Percentiles rank a stretch among this genome's conserved stretches.
phyloP scores from a whole-genome alignment of 2,329 filamentous ascomycete species.

The Thermomyces lanuginosus region DNA sequence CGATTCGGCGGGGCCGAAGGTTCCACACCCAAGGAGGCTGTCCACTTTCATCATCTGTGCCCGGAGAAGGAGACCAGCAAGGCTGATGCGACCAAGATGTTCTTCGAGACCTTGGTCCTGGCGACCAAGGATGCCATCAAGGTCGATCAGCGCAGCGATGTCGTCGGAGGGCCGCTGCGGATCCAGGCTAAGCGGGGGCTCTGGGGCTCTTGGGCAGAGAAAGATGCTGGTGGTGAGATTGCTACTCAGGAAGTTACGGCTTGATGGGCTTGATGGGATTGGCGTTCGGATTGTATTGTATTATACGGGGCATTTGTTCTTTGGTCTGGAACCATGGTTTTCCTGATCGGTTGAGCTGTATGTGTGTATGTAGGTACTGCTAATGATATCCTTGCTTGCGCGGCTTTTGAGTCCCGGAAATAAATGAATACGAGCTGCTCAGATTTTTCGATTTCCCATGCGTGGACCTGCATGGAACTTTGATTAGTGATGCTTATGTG shows the following conservation, averaged over 20 bases:
- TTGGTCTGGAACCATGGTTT: too few species aligned
- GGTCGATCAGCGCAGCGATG: slow-evolving; percentile 63
- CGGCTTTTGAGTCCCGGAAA: slow-evolving; percentile 1
- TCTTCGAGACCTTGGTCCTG: slow-evolving; percentile 89
- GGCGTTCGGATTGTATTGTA: too few species aligned
- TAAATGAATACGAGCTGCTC: background rate
- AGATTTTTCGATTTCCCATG: slow-evolving; percentile 3
- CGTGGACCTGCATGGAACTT: slow-evolving; percentile 8
- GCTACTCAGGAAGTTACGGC: slow-evolving; percentile 18
- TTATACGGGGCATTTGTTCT: too few species aligned
- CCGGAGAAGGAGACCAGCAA: slow-evolving; percentile 67
- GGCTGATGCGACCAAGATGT: slow-evolving; percentile 96
- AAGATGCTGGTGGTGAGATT: slow-evolving; percentile 33
- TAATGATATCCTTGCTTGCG: background rate
- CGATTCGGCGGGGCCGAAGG: slow-evolving; percentile 53
- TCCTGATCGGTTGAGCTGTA: too few species aligned
- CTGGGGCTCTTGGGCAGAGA: slow-evolving; percentile 92
- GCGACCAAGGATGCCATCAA: slow-evolving; percentile 97
- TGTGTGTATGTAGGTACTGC: too few species aligned
- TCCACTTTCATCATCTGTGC: slow-evolving; percentile 81
- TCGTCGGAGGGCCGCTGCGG: slow-evolving; percentile 62
- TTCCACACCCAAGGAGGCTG: slow-evolving; percentile 54
- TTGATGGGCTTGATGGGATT: slow-evolving; percentile 4
- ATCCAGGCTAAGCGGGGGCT: slow-evolving; percentile 87
- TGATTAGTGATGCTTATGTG: slow-evolving; percentile 13